Conservation (phyloP, 2,329 filamentous ascomycete species). For the Gaeumannomyces tritici region DNA sequence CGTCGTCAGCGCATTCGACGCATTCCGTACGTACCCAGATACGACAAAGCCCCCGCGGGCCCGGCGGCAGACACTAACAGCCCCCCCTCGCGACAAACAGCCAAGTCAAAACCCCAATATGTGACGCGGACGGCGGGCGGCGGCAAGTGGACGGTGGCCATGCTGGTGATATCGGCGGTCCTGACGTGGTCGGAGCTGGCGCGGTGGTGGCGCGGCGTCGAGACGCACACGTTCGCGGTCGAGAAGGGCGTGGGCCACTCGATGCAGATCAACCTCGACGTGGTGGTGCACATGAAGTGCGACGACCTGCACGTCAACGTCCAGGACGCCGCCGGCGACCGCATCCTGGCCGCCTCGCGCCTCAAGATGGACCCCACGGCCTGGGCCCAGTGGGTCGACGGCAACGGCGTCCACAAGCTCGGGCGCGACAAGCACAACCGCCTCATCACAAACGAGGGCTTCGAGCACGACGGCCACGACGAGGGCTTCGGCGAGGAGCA, state of each 20-base stretch:
- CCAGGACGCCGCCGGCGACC: conserved; percentile 88
- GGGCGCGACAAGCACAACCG: conserved; percentile 45
- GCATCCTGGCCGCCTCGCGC: conserved; percentile 70
- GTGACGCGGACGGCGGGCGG: conserved; percentile 75
- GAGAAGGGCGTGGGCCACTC: conserved; percentile 83
- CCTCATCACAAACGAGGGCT: conserved; percentile 47
- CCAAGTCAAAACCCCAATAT: conserved; percentile 93
- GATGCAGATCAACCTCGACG: conserved; percentile 90
- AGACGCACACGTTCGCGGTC: conserved; percentile 84
- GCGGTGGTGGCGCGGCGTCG: conserved; percentile 76
- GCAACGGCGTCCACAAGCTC: conserved; percentile 53
- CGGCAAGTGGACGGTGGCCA: conserved; percentile 85
- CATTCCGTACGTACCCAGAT: conserved; percentile 63
- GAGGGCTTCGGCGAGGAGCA: conserved; percentile 72
- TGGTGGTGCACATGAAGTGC: conserved; percentile 87
- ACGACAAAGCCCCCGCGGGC: neutral
- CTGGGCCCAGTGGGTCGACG: conserved; percentile 75
- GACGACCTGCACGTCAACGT: conserved; percentile 89
- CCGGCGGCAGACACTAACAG: too few species aligned
- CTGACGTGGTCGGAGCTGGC: conserved; percentile 70
- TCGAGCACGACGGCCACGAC: conserved; percentile 42
- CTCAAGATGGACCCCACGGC: conserved; percentile 68
- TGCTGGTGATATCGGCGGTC: conserved; percentile 63
- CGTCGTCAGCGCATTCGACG: conserved; percentile 83
- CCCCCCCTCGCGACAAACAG: conserved; percentile 31